Conservation (phyloP, 352 stramenopile genomes). For the Globisporangium orthogonon region DNA sequence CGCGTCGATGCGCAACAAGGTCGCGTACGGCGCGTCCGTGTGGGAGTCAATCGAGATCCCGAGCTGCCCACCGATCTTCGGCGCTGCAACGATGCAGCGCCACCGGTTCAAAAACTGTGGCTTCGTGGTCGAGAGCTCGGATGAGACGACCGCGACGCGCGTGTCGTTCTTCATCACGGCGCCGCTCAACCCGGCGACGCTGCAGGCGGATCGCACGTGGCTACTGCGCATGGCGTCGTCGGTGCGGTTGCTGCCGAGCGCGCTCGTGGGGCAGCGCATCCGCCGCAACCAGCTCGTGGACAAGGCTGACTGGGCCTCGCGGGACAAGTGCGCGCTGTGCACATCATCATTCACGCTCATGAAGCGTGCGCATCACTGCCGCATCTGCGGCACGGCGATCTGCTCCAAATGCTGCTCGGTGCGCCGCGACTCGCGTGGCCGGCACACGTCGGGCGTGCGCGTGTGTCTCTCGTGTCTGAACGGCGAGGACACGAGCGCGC, state of each 20-base stretch:
- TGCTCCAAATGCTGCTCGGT: constrained; percentile 75
- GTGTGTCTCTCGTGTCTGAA: constrained; percentile 71
- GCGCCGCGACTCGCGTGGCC: constrained; percentile 29
- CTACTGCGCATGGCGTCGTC: constrained; percentile 47
- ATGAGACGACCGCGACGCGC: constrained; percentile 52
- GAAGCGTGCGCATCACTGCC: constrained; percentile 70
- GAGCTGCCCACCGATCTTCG: constrained; percentile 41
- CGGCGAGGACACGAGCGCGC: constrained; percentile 37
- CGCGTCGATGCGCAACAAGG: constrained; percentile 8
- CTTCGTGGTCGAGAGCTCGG: constrained; percentile 69
- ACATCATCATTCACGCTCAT: constrained; percentile 59
- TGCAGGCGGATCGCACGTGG: constrained; percentile 46
- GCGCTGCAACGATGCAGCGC: constrained; percentile 37
- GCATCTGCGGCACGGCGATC: constrained; percentile 60
- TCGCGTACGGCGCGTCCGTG: constrained; percentile 52
- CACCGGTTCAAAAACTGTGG: constrained; percentile 50
- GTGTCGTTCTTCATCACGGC: constrained; percentile 72
- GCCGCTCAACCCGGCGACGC: constrained; percentile 25
- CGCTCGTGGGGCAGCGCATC: constrained; percentile 70
- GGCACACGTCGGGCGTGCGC: constrained; percentile 24
- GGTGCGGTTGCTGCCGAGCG: constrained; percentile 52
- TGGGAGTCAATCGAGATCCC: constrained; percentile 63
- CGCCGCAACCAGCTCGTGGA: constrained; percentile 53
- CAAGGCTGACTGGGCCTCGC: constrained; percentile 46
- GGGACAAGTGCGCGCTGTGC: constrained; percentile 61